Conservation (phyloP, 2,329 filamentous ascomycete genomes). For the Penicillium brevicompactum region DNA sequence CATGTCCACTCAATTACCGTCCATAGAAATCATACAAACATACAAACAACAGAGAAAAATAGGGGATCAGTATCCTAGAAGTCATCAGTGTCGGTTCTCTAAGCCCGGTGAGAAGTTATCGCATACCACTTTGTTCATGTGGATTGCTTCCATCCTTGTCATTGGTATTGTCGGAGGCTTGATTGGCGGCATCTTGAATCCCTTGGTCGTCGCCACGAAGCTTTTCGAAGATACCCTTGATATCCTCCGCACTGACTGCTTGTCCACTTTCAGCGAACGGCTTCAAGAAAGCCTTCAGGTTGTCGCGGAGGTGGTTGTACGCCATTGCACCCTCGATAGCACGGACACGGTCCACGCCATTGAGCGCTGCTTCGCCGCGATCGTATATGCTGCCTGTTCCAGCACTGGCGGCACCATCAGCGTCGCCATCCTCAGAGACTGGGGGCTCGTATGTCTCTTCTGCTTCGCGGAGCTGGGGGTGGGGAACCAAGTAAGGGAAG, state of each 20-base stretch:
- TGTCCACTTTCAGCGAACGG: conserved; percentile 90
- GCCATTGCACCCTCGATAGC: conserved; percentile 98
- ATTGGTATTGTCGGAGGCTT: conserved; percentile 41
- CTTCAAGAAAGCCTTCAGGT: conserved; percentile 91
- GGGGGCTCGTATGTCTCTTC: conserved; percentile 94
- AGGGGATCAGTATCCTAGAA: conserved; percentile 13
- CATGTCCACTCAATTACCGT: background rate
- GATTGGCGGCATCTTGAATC: conserved; percentile 64
- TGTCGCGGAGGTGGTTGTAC: conserved; percentile 94
- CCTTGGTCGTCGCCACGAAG: conserved; percentile 82
- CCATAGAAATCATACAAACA: background rate
- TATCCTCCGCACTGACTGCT: conserved; percentile 89
- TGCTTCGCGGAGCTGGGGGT: conserved; percentile 86
- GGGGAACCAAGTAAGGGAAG: conserved; percentile 69
- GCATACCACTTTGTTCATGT: conserved; percentile 51
- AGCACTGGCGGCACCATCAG: conserved; percentile 49
- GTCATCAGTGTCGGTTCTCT: background rate
- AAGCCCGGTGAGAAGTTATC: background rate
- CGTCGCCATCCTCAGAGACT: conserved; percentile 67
- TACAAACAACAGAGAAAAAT: background rate
- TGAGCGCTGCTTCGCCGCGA: conserved; percentile 87
- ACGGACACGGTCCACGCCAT: conserved; percentile 85
- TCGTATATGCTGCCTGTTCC: conserved; percentile 85
- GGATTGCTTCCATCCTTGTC: conserved; percentile 38
- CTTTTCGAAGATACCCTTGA: conserved; percentile 95